Evolutionary conservation across 1,284 basidiomycete species (phyloP).

Genomic region (Austroboletus olivaceoglutinosus): DNA sequence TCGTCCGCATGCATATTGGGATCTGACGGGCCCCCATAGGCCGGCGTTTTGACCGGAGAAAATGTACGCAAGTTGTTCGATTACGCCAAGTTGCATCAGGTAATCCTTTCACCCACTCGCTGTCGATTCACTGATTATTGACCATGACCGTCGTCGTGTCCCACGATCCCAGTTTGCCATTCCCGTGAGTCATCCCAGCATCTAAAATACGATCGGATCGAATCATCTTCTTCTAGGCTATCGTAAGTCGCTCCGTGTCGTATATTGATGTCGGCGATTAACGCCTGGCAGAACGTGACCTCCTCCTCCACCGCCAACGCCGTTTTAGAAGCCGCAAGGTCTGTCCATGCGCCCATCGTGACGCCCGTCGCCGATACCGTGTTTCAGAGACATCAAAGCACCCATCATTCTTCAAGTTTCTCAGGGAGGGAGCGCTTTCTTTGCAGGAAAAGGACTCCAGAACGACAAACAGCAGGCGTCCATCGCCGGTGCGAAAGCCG

Average conservation of each 20-base stretch:
- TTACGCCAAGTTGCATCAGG: conserved; percentile 68
- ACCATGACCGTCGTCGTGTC: neutral
- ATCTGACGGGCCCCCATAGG: conserved; percentile 39
- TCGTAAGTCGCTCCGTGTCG: conserved; percentile 44
- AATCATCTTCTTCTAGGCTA: conserved; percentile 42
- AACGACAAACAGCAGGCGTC: conserved; percentile 98
- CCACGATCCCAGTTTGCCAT: conserved; percentile 57
- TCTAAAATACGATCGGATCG: neutral
- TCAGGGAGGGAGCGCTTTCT: conserved; percentile 96
- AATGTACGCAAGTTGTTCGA: conserved; percentile 73
- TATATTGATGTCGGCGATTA: conserved; percentile 1
- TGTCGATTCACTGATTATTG: too few relatives aligned
- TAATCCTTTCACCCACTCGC: conserved; percentile 23
- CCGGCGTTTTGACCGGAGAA: conserved; percentile 73
- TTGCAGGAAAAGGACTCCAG: conserved; percentile 93
- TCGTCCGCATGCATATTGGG: neutral
- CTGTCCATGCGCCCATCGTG: neutral
- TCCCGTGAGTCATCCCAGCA: conserved; percentile 47
- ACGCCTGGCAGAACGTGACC: conserved; percentile 54
- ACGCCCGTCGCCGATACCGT: conserved; percentile 5
- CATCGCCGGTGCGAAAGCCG: conserved; percentile 87
- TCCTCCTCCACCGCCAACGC: conserved; percentile 78
- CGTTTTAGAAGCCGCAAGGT: conserved; percentile 74
- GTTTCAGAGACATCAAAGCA: conserved; percentile 78
- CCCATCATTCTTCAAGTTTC: conserved; percentile 99